Evolutionary conservation across 2,329 filamentous ascomycete species (phyloP), one percentile per base, ranked within the genome.

Genomic region (Arthrobotrys pseudoclavata): DNA sequence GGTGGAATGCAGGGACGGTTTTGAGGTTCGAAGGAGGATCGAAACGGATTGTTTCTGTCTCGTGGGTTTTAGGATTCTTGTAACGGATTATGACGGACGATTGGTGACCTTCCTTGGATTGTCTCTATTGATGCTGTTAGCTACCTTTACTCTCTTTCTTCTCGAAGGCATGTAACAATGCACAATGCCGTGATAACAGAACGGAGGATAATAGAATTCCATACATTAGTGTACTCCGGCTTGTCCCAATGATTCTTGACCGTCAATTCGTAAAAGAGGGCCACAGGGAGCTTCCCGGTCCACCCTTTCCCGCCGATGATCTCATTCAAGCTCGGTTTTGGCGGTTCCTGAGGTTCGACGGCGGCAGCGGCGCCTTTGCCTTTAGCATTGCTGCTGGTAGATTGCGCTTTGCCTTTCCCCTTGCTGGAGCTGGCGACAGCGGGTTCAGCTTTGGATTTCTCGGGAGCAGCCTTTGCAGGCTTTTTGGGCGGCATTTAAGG

Each of bases 211-310:
- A 47, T 26, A 18, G n/a, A 68, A 45, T 18, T 12, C 70, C 85
- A 83, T 85, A 91, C 89, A 86, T 93, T 93, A 79, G 91, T 91
- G 84, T 97, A 99, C 79, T 97, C 94, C 1, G 95, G 95, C 83
- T 91, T 95, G 80, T 93, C 92, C 96, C 96, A 99, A 83, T 93
- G 93, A 84, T 97, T 92, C 84, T 95, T 96, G 24, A 69, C 63
- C 13, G 69, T 69, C 47, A 75, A 47, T 48, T 74, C 76, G 26
- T 80, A 79, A 70, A 81, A 80, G 31, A 81, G 18, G 13, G 69
- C 97, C 79, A 97, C 92, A 0, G 96, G 96, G 34, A 99, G 86
- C 84, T 99, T 99, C 47, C 96, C 96, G 0, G 96, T 99, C 96
- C 96, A 99, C 81, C 94, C 97, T 74, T 93, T 90, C 60, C 96